Conservation (phyloP, 2,329 filamentous ascomycete species). For the Immersiporthe knoxdaviesiana region DNA sequence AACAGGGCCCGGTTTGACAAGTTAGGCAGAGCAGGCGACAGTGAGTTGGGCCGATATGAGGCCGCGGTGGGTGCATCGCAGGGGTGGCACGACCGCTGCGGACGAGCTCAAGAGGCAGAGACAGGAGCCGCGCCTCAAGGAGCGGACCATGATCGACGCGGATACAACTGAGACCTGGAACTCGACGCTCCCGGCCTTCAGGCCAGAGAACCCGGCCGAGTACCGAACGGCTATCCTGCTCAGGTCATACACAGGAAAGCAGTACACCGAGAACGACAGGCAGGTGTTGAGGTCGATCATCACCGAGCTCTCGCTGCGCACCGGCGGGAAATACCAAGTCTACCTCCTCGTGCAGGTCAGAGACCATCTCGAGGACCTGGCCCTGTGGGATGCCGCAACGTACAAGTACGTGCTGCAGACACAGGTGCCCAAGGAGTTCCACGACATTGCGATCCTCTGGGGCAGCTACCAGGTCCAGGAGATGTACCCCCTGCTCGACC, state of each 20-base stretch:
- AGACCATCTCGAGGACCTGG: constrained; percentile 50
- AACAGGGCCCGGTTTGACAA: constrained; percentile 68
- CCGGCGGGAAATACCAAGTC: constrained; percentile 80
- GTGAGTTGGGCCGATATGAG: constrained; percentile 49
- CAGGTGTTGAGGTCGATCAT: constrained; percentile 79
- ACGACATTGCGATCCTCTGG: constrained; percentile 73
- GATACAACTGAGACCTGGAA: constrained; percentile 11
- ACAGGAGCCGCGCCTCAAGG: constrained; percentile 19
- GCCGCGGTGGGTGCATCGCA: constrained; percentile 35
- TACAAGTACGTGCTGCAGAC: constrained; percentile 63
- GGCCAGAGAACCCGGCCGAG: constrained; percentile 39
- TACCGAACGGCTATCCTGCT: constrained; percentile 74
- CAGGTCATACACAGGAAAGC: constrained; percentile 73
- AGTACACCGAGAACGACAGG: constrained; percentile 78
- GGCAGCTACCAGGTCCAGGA: constrained; percentile 73
- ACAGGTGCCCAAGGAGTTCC: constrained; percentile 50
- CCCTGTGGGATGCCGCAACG: constrained; percentile 61
- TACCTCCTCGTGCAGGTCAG: constrained; percentile 81
- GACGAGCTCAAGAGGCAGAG: constrained; percentile 29
- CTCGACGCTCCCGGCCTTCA: constrained; percentile 3
- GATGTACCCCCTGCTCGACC: constrained; percentile 76
- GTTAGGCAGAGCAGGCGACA: constrained; percentile 32
- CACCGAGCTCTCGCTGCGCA: constrained; percentile 73
- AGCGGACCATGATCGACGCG: constrained; percentile 5
- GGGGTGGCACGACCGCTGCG: constrained; percentile 18